phyloP scores from a whole-genome alignment of 2,329 filamentous ascomycete genomes.

The Monilinia polystroma region DNA sequence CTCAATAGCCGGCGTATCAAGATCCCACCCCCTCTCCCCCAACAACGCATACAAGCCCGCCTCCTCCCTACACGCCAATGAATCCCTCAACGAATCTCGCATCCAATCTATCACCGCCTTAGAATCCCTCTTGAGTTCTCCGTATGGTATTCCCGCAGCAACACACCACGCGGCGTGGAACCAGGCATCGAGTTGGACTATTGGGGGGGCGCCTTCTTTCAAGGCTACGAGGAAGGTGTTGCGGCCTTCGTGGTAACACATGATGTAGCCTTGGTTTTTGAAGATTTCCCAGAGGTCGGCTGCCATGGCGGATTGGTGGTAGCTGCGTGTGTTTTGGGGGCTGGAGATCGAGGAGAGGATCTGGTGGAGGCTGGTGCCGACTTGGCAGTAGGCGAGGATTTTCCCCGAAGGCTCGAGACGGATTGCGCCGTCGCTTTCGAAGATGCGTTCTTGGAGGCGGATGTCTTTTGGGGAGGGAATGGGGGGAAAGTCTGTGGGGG shows the following conservation, averaged over 20 bases:
- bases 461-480: conserved; percentile 66
- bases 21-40: conserved; percentile 61
- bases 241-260: conserved; percentile 53
- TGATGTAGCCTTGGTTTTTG: conserved; percentile 55
- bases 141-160: neutral
- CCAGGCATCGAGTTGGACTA: conserved; percentile 60
- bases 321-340: conserved; percentile 23
- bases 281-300: conserved; percentile 50
- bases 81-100: neutral
- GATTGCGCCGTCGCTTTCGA: conserved; percentile 46
- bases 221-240: conserved; percentile 58
- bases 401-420: conserved; percentile 46
- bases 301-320: conserved; percentile 31
- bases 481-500: conserved; percentile 22
- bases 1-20: conserved; percentile 63
- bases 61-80: neutral
- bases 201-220: conserved; percentile 54
- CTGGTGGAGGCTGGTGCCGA: conserved; percentile 50
- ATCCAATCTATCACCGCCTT: neutral
- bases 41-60: conserved; percentile 40
- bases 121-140: neutral
- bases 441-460: conserved; percentile 43
- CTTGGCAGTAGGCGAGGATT: conserved; percentile 53
- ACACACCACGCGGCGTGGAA: conserved; percentile 51
- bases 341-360: conserved; percentile 30